Conservation (phyloP, 257 asterid genomes). For the Paulownia fortunei region DNA sequence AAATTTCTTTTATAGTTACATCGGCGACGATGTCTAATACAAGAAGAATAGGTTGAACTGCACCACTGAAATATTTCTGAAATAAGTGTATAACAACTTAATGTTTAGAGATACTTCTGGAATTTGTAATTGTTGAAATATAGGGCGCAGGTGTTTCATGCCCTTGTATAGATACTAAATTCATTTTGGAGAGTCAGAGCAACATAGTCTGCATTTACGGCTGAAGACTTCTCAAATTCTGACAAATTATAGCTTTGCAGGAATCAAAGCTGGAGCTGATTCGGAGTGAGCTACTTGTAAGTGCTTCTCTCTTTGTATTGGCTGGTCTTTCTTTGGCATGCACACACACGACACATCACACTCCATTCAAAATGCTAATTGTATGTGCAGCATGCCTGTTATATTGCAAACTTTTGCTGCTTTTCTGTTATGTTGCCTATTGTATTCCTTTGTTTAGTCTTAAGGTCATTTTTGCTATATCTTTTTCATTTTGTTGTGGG, state of each 20-base stretch:
- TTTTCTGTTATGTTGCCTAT: too few relatives aligned
- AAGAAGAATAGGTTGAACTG: not conserved
- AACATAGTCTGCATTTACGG: conserved; percentile 9
- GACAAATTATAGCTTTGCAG: conserved; percentile 46
- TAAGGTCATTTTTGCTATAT: too few relatives aligned
- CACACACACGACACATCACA: too few relatives aligned
- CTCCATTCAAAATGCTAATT: too few relatives aligned
- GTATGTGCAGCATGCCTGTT: too few relatives aligned
- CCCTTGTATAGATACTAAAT: not conserved
- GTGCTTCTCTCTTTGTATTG: conserved; percentile 21
- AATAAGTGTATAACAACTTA: not conserved
- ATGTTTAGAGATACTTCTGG: not conserved
- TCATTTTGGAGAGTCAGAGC: not conserved
- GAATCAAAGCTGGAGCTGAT: conserved; percentile 64
- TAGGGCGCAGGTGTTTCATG: not conserved
- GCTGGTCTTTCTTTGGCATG: too few relatives aligned
- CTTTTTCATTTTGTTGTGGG: too few relatives aligned
- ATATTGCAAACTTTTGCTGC: too few relatives aligned
- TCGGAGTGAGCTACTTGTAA: conserved; percentile 58
- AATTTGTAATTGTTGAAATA: not conserved
- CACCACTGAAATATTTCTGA: not conserved
- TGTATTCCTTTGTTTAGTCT: too few relatives aligned
- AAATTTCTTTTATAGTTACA: not conserved
- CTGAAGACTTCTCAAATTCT: conserved; percentile 11
- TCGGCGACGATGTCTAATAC: not conserved